These are phyloP conservation scores for Paramecium caudatum DNA, from an alignment of 73 alveolate genomes.

Conservation along the genomic window DNA sequence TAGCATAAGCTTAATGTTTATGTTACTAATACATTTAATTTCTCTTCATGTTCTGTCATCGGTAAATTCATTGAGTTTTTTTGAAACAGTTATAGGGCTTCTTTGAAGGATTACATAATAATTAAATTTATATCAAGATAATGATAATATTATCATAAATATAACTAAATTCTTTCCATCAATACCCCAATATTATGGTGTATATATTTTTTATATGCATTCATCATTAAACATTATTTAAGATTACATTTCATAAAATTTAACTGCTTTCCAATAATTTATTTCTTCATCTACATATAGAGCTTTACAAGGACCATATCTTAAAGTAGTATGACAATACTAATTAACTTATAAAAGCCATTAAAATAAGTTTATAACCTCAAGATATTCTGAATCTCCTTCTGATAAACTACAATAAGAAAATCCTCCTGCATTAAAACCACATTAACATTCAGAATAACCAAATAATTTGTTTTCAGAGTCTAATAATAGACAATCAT, in stretches of 20 bases:
- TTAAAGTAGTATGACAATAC: conserved; percentile 73
- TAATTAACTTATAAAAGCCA: conserved; percentile 65
- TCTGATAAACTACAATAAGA: conserved; percentile 74
- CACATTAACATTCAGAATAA: conserved; percentile 72
- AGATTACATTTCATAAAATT: conserved; percentile 58
- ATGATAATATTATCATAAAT: too few relatives aligned
- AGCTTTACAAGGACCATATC: conserved; percentile 69
- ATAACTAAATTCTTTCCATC: background rate
- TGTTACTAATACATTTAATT: conserved; percentile 63
- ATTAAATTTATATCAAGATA: too few relatives aligned
- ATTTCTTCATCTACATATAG: conserved; percentile 66
- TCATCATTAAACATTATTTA: conserved; percentile 65
- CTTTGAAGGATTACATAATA: conserved; percentile 59
- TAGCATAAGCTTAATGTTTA: conserved; percentile 65
- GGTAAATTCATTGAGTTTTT: conserved; percentile 68
- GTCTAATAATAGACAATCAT: conserved; percentile 69
- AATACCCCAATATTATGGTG: conserved; percentile 53
- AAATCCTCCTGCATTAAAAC: conserved; percentile 78
- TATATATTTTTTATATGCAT: conserved; percentile 55
- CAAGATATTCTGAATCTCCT: conserved; percentile 75
- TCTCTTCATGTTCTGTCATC: conserved; percentile 66
- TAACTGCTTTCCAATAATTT: conserved; percentile 48
- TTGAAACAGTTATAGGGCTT: conserved; percentile 58
- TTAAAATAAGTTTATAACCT: conserved; percentile 7
- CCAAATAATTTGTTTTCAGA: conserved; percentile 24